A percentile compares a stretch with the other conserved stretches of the same genome.
These are phyloP conservation scores for Sungouiozyma ichnusensis DNA, from an alignment of 805 yeast species.

Conservation along the genomic window DNA sequence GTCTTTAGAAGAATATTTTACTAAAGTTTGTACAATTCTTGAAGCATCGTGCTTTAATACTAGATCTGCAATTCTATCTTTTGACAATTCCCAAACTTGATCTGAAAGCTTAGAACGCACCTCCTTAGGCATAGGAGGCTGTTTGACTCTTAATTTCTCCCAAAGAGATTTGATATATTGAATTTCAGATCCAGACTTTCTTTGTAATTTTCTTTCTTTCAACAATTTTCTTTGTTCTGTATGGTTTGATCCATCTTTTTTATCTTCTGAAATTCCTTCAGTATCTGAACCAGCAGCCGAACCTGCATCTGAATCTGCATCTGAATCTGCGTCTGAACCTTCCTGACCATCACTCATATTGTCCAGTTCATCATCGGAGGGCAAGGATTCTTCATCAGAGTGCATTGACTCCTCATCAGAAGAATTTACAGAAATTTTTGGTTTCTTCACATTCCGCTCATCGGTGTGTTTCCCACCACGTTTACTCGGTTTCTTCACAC, in stretches of 20 bases:
- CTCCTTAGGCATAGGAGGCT: slow-evolving; percentile 68
- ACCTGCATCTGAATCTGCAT: slow-evolving; percentile 25
- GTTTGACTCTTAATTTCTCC: slow-evolving; percentile 84
- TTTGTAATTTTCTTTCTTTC: slow-evolving; percentile 73
- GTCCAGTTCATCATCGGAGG: slow-evolving; percentile 1
- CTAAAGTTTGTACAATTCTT: slow-evolving; percentile 86
- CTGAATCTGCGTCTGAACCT: slow-evolving; percentile 24
- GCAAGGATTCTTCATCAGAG: no score
- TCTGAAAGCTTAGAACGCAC: slow-evolving; percentile 67
- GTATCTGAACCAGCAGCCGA: slow-evolving; percentile 6
- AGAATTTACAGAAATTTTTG: slow-evolving; percentile 26
- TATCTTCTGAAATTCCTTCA: slow-evolving; percentile 28
- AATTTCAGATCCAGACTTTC: slow-evolving; percentile 81
- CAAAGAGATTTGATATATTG: slow-evolving; percentile 77
- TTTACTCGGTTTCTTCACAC: slow-evolving; percentile 9
- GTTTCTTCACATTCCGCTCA: slow-evolving; percentile 19
- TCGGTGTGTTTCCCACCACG: slow-evolving; percentile 5
- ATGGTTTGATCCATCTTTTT: slow-evolving; percentile 37
- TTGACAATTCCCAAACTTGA: slow-evolving; percentile 76
- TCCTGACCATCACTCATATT: slow-evolving; percentile 21
- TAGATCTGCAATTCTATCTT: slow-evolving; percentile 68
- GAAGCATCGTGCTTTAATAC: slow-evolving; percentile 95
- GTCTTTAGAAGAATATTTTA: slow-evolving; percentile 73
- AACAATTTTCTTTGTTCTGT: slow-evolving; percentile 71
- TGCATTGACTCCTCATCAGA: slow-evolving; percentile 22